Percentiles rank a stretch among this genome's conserved stretches.
These are phyloP conservation scores for Hymenoscyphus repandus DNA, from an alignment of 2,329 filamentous ascomycete species.

Conservation along the genomic window DNA sequence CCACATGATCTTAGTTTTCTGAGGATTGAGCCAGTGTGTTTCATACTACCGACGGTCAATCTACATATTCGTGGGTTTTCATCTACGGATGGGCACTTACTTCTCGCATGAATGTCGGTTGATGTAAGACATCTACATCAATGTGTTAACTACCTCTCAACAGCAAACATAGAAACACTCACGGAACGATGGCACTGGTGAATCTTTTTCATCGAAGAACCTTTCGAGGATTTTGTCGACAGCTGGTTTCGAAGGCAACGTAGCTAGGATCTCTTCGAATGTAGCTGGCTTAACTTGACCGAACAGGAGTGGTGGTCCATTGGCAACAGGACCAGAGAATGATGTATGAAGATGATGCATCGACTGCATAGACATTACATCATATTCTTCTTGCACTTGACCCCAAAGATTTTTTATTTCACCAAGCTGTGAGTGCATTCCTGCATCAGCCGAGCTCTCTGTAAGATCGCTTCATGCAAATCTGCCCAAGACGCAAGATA, in stretches of 20 bases:
- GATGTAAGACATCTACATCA: slow-evolving; percentile 63
- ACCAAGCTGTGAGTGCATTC: slow-evolving; percentile 8
- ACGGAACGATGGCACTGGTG: slow-evolving; percentile 44
- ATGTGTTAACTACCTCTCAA: slow-evolving; percentile 2
- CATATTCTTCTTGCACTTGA: slow-evolving; percentile 77
- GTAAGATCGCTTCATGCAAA: not conserved
- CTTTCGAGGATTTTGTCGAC: slow-evolving; percentile 77
- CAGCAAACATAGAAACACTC: slow-evolving; percentile 13
- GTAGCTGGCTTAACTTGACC: slow-evolving; percentile 63
- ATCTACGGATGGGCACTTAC: slow-evolving; percentile 31
- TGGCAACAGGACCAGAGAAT: slow-evolving; percentile 46
- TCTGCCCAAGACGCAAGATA: not conserved
- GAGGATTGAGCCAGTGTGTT: slow-evolving; percentile 62
- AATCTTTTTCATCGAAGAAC: slow-evolving; percentile 77
- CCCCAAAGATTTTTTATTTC: slow-evolving; percentile 56
- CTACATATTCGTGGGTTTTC: not conserved
- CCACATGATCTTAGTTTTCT: slow-evolving; percentile 69
- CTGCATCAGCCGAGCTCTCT: not conserved
- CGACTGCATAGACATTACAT: slow-evolving; percentile 38
- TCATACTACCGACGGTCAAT: slow-evolving; percentile 12
- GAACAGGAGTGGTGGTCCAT: slow-evolving; percentile 65
- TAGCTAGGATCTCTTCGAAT: slow-evolving; percentile 70
- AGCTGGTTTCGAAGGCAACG: slow-evolving; percentile 71
- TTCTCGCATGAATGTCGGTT: slow-evolving; percentile 75
- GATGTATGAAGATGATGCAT: slow-evolving; percentile 56